phyloP scores from a whole-genome alignment of 2,329 filamentous ascomycete genomes.

The Apiospora malaysiana region DNA sequence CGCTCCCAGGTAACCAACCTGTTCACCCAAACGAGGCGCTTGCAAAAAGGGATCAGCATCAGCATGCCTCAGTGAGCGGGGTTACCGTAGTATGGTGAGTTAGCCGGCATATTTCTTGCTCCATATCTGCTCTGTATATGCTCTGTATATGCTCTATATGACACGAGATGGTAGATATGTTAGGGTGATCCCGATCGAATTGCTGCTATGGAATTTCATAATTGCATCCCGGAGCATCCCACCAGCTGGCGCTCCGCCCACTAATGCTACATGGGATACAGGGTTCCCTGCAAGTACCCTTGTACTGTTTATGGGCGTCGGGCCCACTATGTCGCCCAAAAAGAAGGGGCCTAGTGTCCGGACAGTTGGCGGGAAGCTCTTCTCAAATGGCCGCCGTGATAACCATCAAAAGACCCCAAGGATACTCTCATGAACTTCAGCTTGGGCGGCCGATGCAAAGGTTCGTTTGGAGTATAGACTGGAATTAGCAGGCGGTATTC shows the following conservation, averaged over 20 bases:
- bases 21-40: not conserved
- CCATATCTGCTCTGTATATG: not conserved
- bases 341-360: not conserved
- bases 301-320: not conserved
- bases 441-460: not conserved
- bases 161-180: not conserved
- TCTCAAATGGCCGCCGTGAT: not conserved
- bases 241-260: slow-evolving; percentile 3
- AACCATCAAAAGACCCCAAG: not conserved
- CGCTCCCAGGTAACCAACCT: not conserved
- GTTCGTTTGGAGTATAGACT: not conserved
- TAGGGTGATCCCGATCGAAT: not conserved
- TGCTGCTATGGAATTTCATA: not conserved
- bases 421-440: not conserved
- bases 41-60: not conserved
- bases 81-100: not conserved
- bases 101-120: no score
- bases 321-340: not conserved
- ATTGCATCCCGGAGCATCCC: slow-evolving; percentile 9
- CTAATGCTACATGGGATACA: no score
- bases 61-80: no score
- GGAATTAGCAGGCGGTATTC: not conserved
- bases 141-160: no score
- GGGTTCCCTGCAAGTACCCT: not conserved
- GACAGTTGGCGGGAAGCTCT: slow-evolving; percentile 12